Base-by-base conservation (phyloP, 805 yeast species). In the Saturnispora silvae region DNA sequence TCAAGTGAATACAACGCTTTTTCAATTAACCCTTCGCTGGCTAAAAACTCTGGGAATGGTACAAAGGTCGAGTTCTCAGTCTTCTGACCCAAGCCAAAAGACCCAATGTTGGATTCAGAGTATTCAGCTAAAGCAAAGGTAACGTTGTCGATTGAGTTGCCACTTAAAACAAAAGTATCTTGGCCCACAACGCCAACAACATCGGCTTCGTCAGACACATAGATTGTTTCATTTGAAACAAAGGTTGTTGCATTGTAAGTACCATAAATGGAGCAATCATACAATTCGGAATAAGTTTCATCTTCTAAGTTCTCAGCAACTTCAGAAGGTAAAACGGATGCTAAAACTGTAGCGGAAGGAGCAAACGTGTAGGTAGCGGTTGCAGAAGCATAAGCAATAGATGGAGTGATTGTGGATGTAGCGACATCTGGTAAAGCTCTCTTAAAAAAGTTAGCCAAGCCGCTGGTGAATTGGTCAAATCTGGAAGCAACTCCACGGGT, bases 51-150 rank as follows among this genome's bases (percentile, higher is more conserved):
- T 13, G 49, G 39, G 17, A 41, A 45, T 9, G 47, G 43, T 6
- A 23, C 20, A 24, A 41, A 41, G 2, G 45, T 20, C 3, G 40
- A 35, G n/a, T 36, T 36, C 15, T 42, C 36, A 24, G 10, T 25
- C 3, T 30, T 20, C 23, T 41, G 28, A 40, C 49, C 48, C 27
- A 45, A 26, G 35, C 49, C 49, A 10, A 45, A 33, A n/a, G 41
- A 40, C 40, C 48, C 48, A 19, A 45, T 27, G 15, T 36, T 40
- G 10, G 44, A 39, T 10, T 35, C 38, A 3, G 46, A 40, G 8
- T 24, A 10, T n/a, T 42, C 42, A 5, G 43, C 46, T 28, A 36
- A 35, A 14, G 38, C 48, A 29, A 45, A 40, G 5, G 39, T 24
- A 8, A 34, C 28, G 24, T 31, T 31, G 10, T 29, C 31, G 6